A percentile compares a stretch with the other conserved stretches of the same genome.
phyloP scores from a whole-genome alignment of 1,284 basidiomycete genomes.

The Rhodotorula sp. region DNA sequence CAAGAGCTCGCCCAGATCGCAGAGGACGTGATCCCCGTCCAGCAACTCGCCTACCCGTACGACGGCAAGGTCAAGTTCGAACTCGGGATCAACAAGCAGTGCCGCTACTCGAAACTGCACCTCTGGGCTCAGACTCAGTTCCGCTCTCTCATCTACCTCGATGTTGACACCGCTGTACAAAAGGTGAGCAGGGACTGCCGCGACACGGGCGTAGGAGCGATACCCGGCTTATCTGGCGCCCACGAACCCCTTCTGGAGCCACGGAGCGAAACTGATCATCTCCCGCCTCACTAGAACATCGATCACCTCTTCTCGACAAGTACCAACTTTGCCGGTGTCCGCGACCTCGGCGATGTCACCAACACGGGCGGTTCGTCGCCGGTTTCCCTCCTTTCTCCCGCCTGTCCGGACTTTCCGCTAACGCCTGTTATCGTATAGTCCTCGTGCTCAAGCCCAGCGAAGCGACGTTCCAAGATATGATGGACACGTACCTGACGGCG shows the following conservation, averaged over 20 bases:
- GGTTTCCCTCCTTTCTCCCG: background rate
- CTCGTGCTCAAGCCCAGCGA: constrained; percentile 5
- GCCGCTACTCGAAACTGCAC: constrained; percentile 7
- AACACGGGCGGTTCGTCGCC: background rate
- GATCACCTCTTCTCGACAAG: constrained; percentile 8
- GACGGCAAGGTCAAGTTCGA: constrained; percentile 10
- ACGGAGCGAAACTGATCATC: background rate
- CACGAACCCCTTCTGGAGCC: no score
- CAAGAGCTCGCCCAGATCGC: background rate
- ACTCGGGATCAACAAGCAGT: constrained; percentile 13
- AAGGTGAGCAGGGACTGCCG: background rate
- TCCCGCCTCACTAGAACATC: background rate
- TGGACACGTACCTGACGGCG: constrained; percentile 9
- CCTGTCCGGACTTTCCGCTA: background rate
- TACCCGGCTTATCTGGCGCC: no score
- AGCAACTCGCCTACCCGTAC: constrained; percentile 7
- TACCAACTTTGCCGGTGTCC: constrained; percentile 1
- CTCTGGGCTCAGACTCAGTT: constrained; percentile 6
- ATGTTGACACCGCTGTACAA: constrained; percentile 5
- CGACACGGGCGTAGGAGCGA: no score
- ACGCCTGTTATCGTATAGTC: background rate
- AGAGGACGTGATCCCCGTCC: constrained; percentile 3
- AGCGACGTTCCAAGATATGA: constrained; percentile 3
- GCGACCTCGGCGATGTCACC: constrained; percentile 5
- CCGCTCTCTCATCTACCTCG: constrained; percentile 6